Evolutionary conservation across 2,329 filamentous ascomycete species (phyloP).

Genomic region (Fusarium acutatum): DNA sequence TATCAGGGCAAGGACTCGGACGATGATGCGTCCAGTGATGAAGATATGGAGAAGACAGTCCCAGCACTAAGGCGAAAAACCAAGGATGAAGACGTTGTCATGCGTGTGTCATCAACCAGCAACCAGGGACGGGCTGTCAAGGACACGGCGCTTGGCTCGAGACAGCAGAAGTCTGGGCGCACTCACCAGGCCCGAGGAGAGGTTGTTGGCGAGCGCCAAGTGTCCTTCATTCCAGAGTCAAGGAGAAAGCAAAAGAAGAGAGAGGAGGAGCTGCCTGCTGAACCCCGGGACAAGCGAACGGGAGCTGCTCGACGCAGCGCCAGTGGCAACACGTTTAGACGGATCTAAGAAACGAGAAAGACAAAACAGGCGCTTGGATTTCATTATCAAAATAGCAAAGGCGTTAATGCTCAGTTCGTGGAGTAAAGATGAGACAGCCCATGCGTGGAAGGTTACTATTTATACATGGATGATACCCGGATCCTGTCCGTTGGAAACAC

Average conservation of each 20-base stretch:
- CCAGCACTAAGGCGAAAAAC: conserved; percentile 33
- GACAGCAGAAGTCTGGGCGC: conserved; percentile 60
- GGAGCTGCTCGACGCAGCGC: conserved; percentile 70
- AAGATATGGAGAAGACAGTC: conserved; percentile 47
- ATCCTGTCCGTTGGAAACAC: conserved; percentile 40
- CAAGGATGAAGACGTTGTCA: conserved; percentile 58
- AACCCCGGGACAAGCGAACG: conserved; percentile 46
- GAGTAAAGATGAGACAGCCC: conserved; percentile 37
- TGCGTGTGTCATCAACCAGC: conserved; percentile 76
- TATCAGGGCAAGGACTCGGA: conserved; percentile 54
- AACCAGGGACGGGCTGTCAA: conserved; percentile 64
- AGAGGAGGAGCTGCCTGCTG: conserved; percentile 39
- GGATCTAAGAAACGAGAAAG: conserved; percentile 58
- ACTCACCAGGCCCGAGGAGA: conserved; percentile 58
- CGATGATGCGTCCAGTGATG: conserved; percentile 56
- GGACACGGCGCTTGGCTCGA: conserved; percentile 66
- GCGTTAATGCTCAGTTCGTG: conserved; percentile 37
- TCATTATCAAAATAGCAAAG: conserved; percentile 36
- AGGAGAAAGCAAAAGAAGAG: conserved; percentile 59
- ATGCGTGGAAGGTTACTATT: conserved; percentile 39
- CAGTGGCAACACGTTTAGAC: conserved; percentile 78
- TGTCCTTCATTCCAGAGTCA: conserved; percentile 75
- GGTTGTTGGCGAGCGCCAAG: conserved; percentile 69
- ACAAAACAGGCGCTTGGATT: conserved; percentile 35
- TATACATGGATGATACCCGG: conserved; percentile 44